Evolutionary conservation across 768 basidiomycete genomes (phyloP).

Genomic region (Leccinum uliginosum): DNA sequence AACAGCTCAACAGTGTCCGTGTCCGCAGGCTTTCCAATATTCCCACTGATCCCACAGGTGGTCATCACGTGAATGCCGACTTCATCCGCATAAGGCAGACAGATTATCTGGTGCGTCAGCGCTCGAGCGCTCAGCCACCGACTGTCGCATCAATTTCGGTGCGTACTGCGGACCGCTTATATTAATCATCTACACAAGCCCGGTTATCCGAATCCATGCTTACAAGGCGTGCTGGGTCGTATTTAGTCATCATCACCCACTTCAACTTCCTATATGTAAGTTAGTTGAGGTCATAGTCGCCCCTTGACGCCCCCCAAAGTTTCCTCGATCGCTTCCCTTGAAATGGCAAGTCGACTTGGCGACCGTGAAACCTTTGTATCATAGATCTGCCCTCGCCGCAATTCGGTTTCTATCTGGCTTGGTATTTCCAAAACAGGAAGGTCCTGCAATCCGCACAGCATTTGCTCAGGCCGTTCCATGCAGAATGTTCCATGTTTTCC

Average conservation of each 20-base stretch:
- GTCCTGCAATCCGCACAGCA: constrained; percentile 18
- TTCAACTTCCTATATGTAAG: neutral
- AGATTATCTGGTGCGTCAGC: too few species aligned
- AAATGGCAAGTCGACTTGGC: neutral
- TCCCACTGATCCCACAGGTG: neutral
- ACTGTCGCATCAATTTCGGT: neutral
- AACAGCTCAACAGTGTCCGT: neutral
- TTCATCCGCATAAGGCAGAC: neutral
- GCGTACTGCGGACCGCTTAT: neutral
- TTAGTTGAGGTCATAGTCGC: neutral
- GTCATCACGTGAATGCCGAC: neutral
- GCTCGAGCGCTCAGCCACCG: too few species aligned
- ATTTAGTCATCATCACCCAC: neutral
- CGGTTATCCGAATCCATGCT: constrained; percentile 12
- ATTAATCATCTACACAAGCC: constrained; percentile 2
- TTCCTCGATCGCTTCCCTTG: neutral
- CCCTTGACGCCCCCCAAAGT: neutral
- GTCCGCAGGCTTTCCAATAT: neutral
- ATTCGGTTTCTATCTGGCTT: neutral
- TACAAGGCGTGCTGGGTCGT: constrained; percentile 9
- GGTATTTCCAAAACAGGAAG: constrained; percentile 12
- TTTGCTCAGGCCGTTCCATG: constrained; percentile 15
- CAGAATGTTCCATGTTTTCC: constrained; percentile 23
- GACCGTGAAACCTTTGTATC: neutral
- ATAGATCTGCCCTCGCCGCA: neutral